A percentile compares a stretch with the other conserved stretches of the same genome.
Evolutionary conservation across 1,139 yeast species (phyloP).

Genomic region (Protomyces gravidus): DNA sequence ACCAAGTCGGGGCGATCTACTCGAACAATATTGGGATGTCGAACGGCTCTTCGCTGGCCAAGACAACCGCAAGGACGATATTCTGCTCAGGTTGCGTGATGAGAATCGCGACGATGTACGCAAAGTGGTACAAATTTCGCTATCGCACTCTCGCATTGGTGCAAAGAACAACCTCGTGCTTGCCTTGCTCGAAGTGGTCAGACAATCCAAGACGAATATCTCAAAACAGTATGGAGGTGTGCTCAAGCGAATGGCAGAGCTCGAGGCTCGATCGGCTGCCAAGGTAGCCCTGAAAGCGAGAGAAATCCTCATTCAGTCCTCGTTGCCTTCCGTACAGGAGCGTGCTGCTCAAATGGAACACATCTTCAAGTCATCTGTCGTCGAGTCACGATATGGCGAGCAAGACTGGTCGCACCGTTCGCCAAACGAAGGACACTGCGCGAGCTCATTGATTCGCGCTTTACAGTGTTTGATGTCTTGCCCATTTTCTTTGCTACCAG

Average conservation of each 20-base stretch:
- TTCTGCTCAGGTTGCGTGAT: slow-evolving; percentile 77
- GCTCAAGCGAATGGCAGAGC: slow-evolving; percentile 72
- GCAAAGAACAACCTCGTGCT: slow-evolving; percentile 85
- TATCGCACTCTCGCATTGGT: slow-evolving; percentile 89
- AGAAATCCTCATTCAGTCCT: slow-evolving; percentile 92
- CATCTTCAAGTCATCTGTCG: slow-evolving; percentile 84
- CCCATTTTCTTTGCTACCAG: slow-evolving; percentile 79
- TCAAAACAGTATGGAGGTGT: slow-evolving; percentile 67
- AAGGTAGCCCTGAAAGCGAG: slow-evolving; percentile 95
- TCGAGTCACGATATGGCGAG: slow-evolving; percentile 84
- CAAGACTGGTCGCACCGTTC: slow-evolving; percentile 64
- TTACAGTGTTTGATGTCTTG: slow-evolving; percentile 91
- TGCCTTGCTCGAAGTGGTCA: slow-evolving; percentile 55
- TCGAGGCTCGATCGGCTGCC: slow-evolving; percentile 83
- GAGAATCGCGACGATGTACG: slow-evolving; percentile 72
- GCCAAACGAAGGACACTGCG: slow-evolving; percentile 75
- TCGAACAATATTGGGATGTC: slow-evolving; percentile 67
- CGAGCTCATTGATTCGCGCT: slow-evolving; percentile 93
- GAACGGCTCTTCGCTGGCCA: slow-evolving; percentile 75
- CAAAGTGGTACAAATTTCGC: slow-evolving; percentile 64
- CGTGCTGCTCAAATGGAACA: slow-evolving; percentile 97
- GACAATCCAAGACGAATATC: slow-evolving; percentile 59
- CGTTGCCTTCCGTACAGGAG: slow-evolving; percentile 91
- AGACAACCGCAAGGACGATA: slow-evolving; percentile 70
- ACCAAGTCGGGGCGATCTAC: slow-evolving; percentile 59